Evolutionary conservation across 345 rosid species (phyloP), one percentile per base, ranked within the genome.

Genomic region (Microthlaspi erraticum): DNA sequence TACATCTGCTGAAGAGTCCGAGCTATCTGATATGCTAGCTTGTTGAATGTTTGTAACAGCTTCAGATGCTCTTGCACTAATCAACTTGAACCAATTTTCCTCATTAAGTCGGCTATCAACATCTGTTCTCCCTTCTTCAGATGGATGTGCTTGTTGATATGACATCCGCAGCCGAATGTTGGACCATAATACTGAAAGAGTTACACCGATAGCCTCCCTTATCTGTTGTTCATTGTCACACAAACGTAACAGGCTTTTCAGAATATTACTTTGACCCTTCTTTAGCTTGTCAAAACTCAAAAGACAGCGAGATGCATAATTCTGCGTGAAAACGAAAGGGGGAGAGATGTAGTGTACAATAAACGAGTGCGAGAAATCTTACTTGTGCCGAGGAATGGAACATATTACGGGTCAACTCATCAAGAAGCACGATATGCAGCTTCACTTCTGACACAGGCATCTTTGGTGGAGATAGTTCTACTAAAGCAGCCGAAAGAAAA

Each of bases 311-410:
- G 29, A 43, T 34, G 68, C 60, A 60, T 50, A 26, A 26, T 48
- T 46, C 17, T 48, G 29, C 42, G 23, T 38, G 60, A 17, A 48
- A 56, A 41, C 44, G 54, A 14, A 66, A 64, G 5, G 45, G 61
- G 16, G 6, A 29, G 70, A 43, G 45, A 63, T 62, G 33, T 18
- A 29, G 64, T 31, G 64, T 12, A 44, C 53, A 23, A 42, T 34
- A 64, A 43, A 41, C 43, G 7, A 56, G 64, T 11, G 36, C 56
- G 68, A 38, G 64, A 46, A 66, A 38, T 66, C 96, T 83, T 85
- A 93, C 98, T 71, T 94, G 99, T 37, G 99, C 95, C 3, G 99
- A 94, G 34, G 97, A 89, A 82, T 94, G 99, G 80, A 88, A 84
- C 97, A 91, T 94, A 78, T 85, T 88, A 55, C 59, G 71, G 81